Evolutionary conservation across 202 grass and related monocot genomes (phyloP).

Genomic region (Eragrostis tef): DNA sequence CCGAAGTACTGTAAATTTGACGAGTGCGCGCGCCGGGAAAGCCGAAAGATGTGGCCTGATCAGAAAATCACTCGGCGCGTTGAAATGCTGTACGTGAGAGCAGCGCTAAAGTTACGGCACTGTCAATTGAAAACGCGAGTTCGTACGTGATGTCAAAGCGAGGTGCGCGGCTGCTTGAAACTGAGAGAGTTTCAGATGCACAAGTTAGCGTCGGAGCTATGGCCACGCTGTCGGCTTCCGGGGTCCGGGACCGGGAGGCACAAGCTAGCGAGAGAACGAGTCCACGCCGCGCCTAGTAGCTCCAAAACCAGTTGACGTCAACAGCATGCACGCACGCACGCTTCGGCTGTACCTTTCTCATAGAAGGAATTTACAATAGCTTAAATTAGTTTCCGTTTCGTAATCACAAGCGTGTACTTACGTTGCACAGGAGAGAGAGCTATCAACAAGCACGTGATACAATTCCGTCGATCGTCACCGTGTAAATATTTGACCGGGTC

Average conservation of each 20-base stretch:
- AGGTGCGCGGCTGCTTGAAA: conserved; percentile 2
- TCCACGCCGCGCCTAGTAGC: conserved; percentile 34
- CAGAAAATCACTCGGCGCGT: neutral
- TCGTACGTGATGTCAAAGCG: conserved; percentile 16
- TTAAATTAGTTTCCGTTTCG: neutral
- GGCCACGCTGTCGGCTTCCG: conserved; percentile 35
- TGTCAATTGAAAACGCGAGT: neutral
- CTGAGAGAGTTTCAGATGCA: conserved; percentile 31
- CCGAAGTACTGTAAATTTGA: neutral
- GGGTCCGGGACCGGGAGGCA: conserved; percentile 68
- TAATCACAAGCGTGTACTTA: neutral
- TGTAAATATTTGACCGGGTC: conserved; percentile 38
- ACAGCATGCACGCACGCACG: conserved; percentile 23
- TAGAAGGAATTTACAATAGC: neutral
- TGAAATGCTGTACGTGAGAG: neutral
- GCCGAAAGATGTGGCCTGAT: neutral
- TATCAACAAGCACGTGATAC: conserved; percentile 30
- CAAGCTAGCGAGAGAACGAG: neutral
- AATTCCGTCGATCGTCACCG: neutral
- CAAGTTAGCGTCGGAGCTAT: conserved; percentile 38
- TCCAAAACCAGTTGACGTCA: conserved; percentile 43
- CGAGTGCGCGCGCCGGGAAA: neutral
- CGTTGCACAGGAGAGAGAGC: neutral
- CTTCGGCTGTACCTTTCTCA: conserved; percentile 26
- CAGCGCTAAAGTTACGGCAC: neutral